Evolutionary conservation across 1,284 basidiomycete species (phyloP).

Genomic region (Cryptococcus sp.): DNA sequence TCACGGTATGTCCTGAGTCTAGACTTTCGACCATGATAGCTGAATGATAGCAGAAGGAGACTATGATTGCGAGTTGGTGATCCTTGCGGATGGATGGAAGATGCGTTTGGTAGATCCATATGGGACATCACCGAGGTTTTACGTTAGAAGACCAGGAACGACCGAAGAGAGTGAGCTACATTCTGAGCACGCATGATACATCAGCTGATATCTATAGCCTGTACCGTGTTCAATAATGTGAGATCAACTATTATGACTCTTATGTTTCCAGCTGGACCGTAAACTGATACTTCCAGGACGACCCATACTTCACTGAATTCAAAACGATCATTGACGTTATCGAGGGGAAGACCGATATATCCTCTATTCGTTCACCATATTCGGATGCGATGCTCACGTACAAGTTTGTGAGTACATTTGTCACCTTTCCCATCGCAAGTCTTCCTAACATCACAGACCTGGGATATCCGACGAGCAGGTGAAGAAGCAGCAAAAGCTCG

Average conservation of each 20-base stretch:
- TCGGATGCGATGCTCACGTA: constrained; percentile 22
- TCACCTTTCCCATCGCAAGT: neutral
- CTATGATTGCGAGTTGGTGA: constrained; percentile 21
- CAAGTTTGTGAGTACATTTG: constrained; percentile 16
- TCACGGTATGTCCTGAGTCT: constrained; percentile 10
- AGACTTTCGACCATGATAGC: neutral
- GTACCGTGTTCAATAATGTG: constrained; percentile 19
- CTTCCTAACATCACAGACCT: neutral
- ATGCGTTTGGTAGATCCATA: constrained; percentile 23
- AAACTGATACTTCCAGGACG: constrained; percentile 10
- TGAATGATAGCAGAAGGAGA: constrained; percentile 11
- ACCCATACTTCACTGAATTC: constrained; percentile 21
- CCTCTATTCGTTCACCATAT: constrained; percentile 20
- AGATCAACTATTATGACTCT: neutral
- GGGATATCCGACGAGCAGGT: neutral
- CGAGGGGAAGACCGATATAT: constrained; percentile 14
- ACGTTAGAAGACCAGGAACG: constrained; percentile 16
- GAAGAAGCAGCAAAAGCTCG: neutral
- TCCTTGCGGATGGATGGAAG: constrained; percentile 31
- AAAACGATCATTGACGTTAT: constrained; percentile 19
- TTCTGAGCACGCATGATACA: neutral
- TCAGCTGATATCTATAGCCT: constrained; percentile 4
- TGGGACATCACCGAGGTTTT: constrained; percentile 18
- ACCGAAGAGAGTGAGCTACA: constrained; percentile 13
- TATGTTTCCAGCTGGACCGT: neutral